A percentile compares a stretch with the other conserved stretches of the same genome.
Evolutionary conservation across 352 stramenopile genomes (phyloP).

Genomic region (Blastocystis sp.): DNA sequence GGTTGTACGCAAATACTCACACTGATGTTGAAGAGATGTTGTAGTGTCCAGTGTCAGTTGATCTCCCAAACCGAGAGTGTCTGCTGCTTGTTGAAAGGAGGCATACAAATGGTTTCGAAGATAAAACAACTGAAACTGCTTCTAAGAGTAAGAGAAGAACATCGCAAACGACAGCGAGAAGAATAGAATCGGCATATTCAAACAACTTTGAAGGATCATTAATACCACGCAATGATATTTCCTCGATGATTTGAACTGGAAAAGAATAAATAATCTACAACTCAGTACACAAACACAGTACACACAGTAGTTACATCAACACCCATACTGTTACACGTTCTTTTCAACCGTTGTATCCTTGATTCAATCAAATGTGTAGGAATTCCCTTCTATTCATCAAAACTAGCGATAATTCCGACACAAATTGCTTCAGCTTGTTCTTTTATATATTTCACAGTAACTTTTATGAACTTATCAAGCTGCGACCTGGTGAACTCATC

Average conservation of each 20-base stretch:
- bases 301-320: background rate
- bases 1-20: too few species aligned
- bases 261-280: conserved; percentile 9
- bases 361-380: background rate
- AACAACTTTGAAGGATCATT: background rate
- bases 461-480: background rate
- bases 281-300: background rate
- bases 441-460: background rate
- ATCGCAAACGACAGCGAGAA: background rate
- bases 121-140: conserved; percentile 1
- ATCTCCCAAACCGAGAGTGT: too few species aligned
- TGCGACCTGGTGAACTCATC: background rate
- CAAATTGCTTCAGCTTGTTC: conserved; percentile 13
- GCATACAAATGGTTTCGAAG: background rate
- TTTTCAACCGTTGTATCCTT: background rate
- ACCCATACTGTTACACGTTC: background rate
- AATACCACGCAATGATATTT: background rate
- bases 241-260: background rate
- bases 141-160: background rate
- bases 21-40: too few species aligned
- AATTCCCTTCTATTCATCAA: background rate
- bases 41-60: too few species aligned
- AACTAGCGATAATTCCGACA: background rate
- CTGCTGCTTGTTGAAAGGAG: too few species aligned
- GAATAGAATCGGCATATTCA: background rate